Evolutionary conservation across 345 rosid genomes (phyloP), one percentile per base, ranked within the genome.

Genomic region (Raphanus sativus): DNA sequence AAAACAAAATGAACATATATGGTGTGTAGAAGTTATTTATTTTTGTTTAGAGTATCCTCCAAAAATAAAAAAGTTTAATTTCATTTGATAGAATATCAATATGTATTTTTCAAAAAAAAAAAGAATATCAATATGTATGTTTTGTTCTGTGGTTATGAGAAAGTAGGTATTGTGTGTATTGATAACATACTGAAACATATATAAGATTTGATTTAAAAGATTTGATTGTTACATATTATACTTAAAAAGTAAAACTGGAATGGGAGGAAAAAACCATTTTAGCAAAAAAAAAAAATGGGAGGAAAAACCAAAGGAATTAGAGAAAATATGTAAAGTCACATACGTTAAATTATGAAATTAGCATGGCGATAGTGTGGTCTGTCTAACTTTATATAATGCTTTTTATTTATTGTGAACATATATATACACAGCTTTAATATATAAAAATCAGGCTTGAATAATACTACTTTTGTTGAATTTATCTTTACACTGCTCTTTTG

Each of bases 301-400:
- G 21, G 21, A 50, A 50, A 50, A 50, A 4, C 17, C 16, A 45
- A 45, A 10, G 16, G 16, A 13, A 3, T 26, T 36, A 42, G 30
- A 70, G 62, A 69, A 68, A 77, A 56, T 63, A 36, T 64, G 66
- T 71, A 65, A 71, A 56, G 72, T 77, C 66, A 70, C 33, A 77
- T 55, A 33, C 45, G 36, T 76, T 21, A 62, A 61, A 24, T 30
- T 67, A 28, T 67, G 24, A 62, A 59, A 62, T 76, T 50, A 48
- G 81, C 67, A 77, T 77, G 69, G 50, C 30, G 28, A 70, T 63
- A 48, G 65, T 70, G 65, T 62, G 75, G 71, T 40, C 66, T 65
- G 81, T 71, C 67, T 77, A 65, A 65, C 81, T 77, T 77, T 70
- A 65, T 63, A 70, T 55, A 34, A 63, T 70, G 36, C 65, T 77